phyloP scores from a whole-genome alignment of 148 eudicot species.

The Hydrangea macrophylla region DNA sequence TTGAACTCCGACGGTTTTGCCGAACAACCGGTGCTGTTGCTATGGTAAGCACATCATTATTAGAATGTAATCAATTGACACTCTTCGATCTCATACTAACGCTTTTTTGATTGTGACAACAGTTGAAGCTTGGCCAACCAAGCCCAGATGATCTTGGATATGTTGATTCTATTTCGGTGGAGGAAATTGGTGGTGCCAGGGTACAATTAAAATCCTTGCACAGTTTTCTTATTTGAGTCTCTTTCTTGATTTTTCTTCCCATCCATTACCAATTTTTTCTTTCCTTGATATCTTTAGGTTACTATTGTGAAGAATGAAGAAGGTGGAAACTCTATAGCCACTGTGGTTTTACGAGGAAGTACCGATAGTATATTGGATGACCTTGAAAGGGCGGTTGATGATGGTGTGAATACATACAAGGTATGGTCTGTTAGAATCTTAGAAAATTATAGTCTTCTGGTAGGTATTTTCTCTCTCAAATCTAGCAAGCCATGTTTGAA shows the following conservation, averaged over 20 bases:
- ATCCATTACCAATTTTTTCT: neutral
- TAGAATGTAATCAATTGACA: neutral
- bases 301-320: slow-evolving; percentile 91
- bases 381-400: slow-evolving; percentile 97
- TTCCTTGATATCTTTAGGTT: slow-evolving; percentile 38
- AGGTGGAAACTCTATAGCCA: slow-evolving; percentile 86
- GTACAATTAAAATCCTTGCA: slow-evolving; percentile 33
- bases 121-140: slow-evolving; percentile 91
- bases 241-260: neutral
- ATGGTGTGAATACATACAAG: slow-evolving; percentile 95
- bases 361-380: slow-evolving; percentile 98
- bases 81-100: neutral
- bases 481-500: neutral
- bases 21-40: slow-evolving; percentile 95
- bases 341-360: slow-evolving; percentile 86
- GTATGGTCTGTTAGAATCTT: slow-evolving; percentile 21
- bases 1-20: slow-evolving; percentile 86
- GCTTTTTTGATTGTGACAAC: slow-evolving; percentile 23
- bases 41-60: slow-evolving; percentile 45
- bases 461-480: neutral
- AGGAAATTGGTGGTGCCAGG: slow-evolving; percentile 87
- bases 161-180: slow-evolving; percentile 81
- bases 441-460: neutral
- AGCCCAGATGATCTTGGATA: slow-evolving; percentile 84
- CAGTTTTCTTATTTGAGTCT: neutral